Conservation (phyloP, 495 filamentous ascomycete species). For the Xylaria grammica region DNA sequence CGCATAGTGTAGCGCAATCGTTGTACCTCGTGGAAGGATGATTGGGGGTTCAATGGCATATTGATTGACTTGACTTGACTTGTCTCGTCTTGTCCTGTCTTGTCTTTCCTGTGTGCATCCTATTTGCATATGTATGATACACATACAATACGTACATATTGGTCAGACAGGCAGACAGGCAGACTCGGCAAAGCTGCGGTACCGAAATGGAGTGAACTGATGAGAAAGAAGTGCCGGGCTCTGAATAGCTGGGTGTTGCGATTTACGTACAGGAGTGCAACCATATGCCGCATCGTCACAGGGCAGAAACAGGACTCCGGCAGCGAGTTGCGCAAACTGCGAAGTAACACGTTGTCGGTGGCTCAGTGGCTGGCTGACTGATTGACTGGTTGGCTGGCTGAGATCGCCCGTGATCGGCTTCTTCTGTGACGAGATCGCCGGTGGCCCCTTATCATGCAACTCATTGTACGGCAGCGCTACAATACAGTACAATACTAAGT, state of each 20-base stretch:
- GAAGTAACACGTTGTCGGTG: not conserved
- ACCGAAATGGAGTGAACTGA: too few species aligned
- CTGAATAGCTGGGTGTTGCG: not conserved
- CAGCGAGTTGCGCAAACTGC: slow-evolving; percentile 7
- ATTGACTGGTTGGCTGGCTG: too few species aligned
- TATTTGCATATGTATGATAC: too few species aligned
- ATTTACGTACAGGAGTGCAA: not conserved
- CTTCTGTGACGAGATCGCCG: slow-evolving; percentile 35
- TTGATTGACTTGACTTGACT: too few species aligned
- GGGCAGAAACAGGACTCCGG: too few species aligned
- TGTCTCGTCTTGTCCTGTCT: too few species aligned
- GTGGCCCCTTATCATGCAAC: slow-evolving; percentile 19
- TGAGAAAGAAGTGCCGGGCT: too few species aligned
- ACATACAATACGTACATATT: too few species aligned
- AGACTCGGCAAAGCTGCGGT: too few species aligned
- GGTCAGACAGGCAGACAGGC: not conserved
- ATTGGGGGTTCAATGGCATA: not conserved
- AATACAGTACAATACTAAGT: not conserved
- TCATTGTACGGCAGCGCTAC: not conserved
- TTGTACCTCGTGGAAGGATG: not conserved
- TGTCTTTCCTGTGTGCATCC: not conserved
- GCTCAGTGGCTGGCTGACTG: not conserved
- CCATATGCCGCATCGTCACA: not conserved
- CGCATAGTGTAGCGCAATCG: not conserved
- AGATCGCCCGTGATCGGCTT: slow-evolving; percentile 4